A percentile compares a stretch with the other conserved stretches of the same genome.
Evolutionary conservation across 2,329 filamentous ascomycete genomes (phyloP).

Genomic region (Pezicula rhizophila): DNA sequence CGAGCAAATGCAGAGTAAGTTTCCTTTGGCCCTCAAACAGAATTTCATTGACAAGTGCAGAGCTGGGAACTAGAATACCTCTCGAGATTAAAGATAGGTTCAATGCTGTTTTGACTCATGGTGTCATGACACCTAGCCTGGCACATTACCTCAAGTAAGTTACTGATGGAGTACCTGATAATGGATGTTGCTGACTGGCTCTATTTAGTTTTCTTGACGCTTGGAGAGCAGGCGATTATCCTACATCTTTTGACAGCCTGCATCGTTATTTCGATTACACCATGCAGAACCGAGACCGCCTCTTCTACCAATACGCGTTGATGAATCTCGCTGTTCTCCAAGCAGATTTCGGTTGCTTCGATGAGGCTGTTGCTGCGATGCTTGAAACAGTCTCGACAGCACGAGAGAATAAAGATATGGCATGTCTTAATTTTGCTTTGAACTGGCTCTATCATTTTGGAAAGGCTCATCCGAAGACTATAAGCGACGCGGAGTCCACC

Average conservation of each 20-base stretch:
- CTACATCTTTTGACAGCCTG: slow-evolving; percentile 81
- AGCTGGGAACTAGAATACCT: slow-evolving; percentile 72
- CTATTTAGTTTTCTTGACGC: slow-evolving; percentile 72
- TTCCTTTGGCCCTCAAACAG: background rate
- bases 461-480: slow-evolving; percentile 74
- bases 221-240: slow-evolving; percentile 86
- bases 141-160: slow-evolving; percentile 67
- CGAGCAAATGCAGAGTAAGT: slow-evolving; percentile 73
- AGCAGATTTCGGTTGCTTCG: slow-evolving; percentile 87
- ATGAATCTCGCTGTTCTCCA: slow-evolving; percentile 91
- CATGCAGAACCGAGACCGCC: slow-evolving; percentile 74
- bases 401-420: slow-evolving; percentile 85
- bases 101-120: slow-evolving; percentile 59
- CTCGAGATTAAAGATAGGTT: slow-evolving; percentile 67
- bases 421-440: slow-evolving; percentile 88
- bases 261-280: slow-evolving; percentile 97
- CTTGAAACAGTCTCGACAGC: slow-evolving; percentile 93
- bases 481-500: slow-evolving; percentile 62
- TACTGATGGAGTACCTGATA: background rate
- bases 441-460: slow-evolving; percentile 95
- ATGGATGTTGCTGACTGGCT: slow-evolving; percentile 9
- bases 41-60: slow-evolving; percentile 35
- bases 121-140: slow-evolving; percentile 63
- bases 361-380: slow-evolving; percentile 88
- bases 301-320: slow-evolving; percentile 90